Percentiles rank a stretch among this genome's conserved stretches.
These are phyloP conservation scores for Fraxinus anomala DNA, from an alignment of 257 asterid genomes.

Conservation along the genomic window DNA sequence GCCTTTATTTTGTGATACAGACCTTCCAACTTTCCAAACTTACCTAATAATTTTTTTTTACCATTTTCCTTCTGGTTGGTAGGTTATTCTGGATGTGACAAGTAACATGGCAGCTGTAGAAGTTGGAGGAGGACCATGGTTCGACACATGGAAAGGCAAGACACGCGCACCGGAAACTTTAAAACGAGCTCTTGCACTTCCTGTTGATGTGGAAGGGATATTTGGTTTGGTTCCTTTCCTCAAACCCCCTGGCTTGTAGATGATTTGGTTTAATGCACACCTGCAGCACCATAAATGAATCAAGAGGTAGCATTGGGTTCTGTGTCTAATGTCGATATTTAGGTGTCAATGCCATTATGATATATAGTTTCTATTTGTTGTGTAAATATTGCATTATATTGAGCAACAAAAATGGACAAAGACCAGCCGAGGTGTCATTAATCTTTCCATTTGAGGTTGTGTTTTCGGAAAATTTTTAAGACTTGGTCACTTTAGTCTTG, in stretches of 20 bases:
- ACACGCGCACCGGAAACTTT: conserved; percentile 63
- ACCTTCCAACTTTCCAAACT: background rate
- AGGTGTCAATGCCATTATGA: background rate
- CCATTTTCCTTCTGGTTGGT: conserved; percentile 8
- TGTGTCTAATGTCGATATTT: background rate
- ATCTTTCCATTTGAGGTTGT: too few relatives aligned
- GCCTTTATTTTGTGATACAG: too few relatives aligned
- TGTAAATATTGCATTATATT: background rate
- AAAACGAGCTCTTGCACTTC: conserved; percentile 53
- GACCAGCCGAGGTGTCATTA: background rate
- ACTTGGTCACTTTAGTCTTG: too few relatives aligned
- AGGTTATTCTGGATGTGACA: conserved; percentile 83
- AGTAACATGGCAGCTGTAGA: conserved; percentile 95
- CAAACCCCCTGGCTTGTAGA: conserved; percentile 90
- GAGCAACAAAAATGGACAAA: background rate
- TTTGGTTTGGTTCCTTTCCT: conserved; percentile 61
- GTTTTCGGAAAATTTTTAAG: too few relatives aligned
- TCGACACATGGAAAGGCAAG: conserved; percentile 77
- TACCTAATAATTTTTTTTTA: background rate
- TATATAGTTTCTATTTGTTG: background rate
- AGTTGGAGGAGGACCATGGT: conserved; percentile 99
- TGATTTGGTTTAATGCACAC: background rate
- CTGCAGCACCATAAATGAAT: background rate
- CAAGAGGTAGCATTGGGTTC: background rate
- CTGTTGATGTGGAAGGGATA: conserved; percentile 70